Evolutionary conservation across 2,329 filamentous ascomycete genomes (phyloP), one percentile per base, ranked within the genome.

Genomic region (Scedosporium boydii): DNA sequence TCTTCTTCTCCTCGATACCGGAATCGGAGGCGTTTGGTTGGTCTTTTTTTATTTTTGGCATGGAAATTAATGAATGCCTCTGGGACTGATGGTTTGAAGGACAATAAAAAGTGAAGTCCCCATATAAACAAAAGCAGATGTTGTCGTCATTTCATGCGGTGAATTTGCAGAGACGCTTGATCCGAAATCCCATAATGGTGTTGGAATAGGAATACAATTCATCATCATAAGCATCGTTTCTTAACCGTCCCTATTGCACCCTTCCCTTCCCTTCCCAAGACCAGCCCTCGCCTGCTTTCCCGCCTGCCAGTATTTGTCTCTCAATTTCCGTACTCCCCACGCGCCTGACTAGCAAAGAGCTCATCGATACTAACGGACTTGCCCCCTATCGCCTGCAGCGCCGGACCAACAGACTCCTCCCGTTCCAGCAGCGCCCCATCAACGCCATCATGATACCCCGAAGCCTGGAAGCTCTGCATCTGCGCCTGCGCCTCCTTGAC

Each of bases 341-440:
- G 68, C 46, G 69, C 70, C 60, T 71, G 68, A 59, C 70, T 69
- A 21, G 72, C 72, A 65, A 82, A 81, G 9, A 82, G 70, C 63
- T 81, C 78, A 41, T 74, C 75, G 46, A 82, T 65, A 64, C 75
- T 79, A 14, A 82, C 67, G 51, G 73, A 74, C 59, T 76, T 72
- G 10, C 34, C 34, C 5, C 77, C 78, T 59, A 79, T 73, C 12
- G 76, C 77, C 63, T 77, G 73, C 71, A 77, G 76, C 3, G 77
- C 77, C 16, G 75, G 75, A 0, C 76, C 77, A 38, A 67, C 58
- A 34, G 62, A 59, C 63, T 68, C 66, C 38, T 58, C 42, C 57
- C 57, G 63, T 0, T 23, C 42, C 44, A 41, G 21, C 21, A 44
- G 42, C 63, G 53, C 56, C 62, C 34, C 51, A 21, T 38, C 29